phyloP scores from a whole-genome alignment of 225 moss, liverwort and hornwort genomes.

The Thuidium tamariscinum region DNA sequence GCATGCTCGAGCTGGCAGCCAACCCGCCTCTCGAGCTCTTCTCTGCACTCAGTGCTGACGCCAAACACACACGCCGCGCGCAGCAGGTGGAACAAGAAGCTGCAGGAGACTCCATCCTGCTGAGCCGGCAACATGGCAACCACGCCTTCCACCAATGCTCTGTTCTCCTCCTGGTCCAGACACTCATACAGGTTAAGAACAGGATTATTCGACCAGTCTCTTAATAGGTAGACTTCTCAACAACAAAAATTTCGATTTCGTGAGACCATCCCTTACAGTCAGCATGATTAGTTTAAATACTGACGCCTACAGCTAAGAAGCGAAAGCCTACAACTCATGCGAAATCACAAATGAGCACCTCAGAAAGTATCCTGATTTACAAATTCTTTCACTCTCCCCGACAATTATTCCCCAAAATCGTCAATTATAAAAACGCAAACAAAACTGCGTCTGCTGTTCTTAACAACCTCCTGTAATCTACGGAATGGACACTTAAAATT shows the following conservation, averaged over 20 bases:
- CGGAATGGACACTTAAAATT: not conserved
- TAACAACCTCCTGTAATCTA: not conserved
- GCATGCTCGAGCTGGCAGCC: constrained; percentile 85
- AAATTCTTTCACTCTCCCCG: not conserved
- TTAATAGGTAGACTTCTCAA: not conserved
- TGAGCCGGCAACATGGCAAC: constrained; percentile 55
- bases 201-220: not conserved
- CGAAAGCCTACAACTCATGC: not conserved
- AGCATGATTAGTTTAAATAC: not conserved
- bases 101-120: constrained; percentile 66
- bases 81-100: constrained; percentile 69
- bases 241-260: not conserved
- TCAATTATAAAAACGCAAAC: not conserved
- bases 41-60: constrained; percentile 27
- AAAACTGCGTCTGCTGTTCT: not conserved
- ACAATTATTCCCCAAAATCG: not conserved
- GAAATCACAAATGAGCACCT: not conserved
- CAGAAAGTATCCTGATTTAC: not conserved
- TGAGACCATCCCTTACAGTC: not conserved
- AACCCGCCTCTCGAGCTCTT: constrained; percentile 65
- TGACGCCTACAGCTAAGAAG: not conserved
- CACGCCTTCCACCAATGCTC: constrained; percentile 59
- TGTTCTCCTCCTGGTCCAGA: constrained; percentile 14
- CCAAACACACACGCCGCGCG: constrained; percentile 63
- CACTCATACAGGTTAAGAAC: not conserved